Percentiles rank a stretch among this genome's conserved stretches.
Evolutionary conservation across 768 basidiomycete genomes (phyloP).

Genomic region (Suillus spraguei): DNA sequence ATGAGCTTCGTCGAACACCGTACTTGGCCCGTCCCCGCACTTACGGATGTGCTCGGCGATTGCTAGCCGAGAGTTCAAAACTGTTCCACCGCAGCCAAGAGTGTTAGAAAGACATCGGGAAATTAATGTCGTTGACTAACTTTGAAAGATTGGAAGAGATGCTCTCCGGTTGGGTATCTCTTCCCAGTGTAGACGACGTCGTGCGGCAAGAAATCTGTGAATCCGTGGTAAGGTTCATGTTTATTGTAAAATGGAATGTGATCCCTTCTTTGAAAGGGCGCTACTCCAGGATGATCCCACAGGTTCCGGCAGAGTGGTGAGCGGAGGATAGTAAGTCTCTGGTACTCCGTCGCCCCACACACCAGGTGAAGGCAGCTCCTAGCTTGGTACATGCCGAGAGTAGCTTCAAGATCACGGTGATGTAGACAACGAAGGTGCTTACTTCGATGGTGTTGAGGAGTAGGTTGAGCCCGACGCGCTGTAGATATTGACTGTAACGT

Average conservation of each 20-base stretch:
- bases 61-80: conserved; percentile 61
- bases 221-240: conserved; percentile 64
- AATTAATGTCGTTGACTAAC: conserved; percentile 31
- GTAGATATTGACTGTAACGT: conserved; percentile 22
- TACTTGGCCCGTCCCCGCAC: conserved; percentile 61
- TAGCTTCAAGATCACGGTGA: conserved; percentile 5
- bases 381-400: conserved; percentile 16
- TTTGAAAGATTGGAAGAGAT: conserved; percentile 77
- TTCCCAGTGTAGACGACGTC: conserved; percentile 62
- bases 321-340: conserved; percentile 32
- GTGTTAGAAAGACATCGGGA: not conserved
- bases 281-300: conserved; percentile 30
- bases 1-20: conserved; percentile 69
- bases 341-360: conserved; percentile 12
- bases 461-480: conserved; percentile 21
- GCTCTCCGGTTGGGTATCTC: conserved; percentile 74
- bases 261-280: conserved; percentile 33
- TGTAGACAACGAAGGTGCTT: not conserved
- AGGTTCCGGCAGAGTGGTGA: conserved; percentile 33
- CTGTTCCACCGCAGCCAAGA: conserved; percentile 32
- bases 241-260: conserved; percentile 67
- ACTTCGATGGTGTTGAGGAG: conserved; percentile 22
- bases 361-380: conserved; percentile 18
- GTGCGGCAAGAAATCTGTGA: conserved; percentile 75
- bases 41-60: conserved; percentile 72